Evolutionary conservation across 768 basidiomycete species (phyloP).

Genomic region (Boletus reticulatus): DNA sequence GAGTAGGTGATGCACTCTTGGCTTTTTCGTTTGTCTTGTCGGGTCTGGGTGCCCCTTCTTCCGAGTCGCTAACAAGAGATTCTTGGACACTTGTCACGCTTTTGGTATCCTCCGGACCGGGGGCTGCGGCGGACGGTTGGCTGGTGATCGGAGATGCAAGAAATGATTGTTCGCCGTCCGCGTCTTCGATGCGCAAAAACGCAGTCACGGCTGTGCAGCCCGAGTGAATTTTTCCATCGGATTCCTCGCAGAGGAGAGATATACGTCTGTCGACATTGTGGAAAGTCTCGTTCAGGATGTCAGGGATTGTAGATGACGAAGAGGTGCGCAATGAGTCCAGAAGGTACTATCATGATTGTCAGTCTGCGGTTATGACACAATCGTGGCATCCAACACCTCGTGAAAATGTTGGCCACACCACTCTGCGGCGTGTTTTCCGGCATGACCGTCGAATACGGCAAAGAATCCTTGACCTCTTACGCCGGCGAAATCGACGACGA

Average conservation of each 20-base stretch:
- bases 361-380: not conserved
- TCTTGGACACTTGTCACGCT: slow-evolving; percentile 37
- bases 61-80: slow-evolving; percentile 45
- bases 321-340: slow-evolving; percentile 66
- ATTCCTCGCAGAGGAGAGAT: slow-evolving; percentile 80
- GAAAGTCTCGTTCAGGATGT: slow-evolving; percentile 91
- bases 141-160: slow-evolving; percentile 33
- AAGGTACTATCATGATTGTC: slow-evolving; percentile 46
- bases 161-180: slow-evolving; percentile 70
- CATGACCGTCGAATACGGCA: slow-evolving; percentile 97
- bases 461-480: slow-evolving; percentile 97
- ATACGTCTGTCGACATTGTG: slow-evolving; percentile 86
- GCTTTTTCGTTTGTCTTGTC: slow-evolving; percentile 37
- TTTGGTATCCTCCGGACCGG: slow-evolving; percentile 32
- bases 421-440: slow-evolving; percentile 97
- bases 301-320: slow-evolving; percentile 66
- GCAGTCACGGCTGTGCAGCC: slow-evolving; percentile 97
- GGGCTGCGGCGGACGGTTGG: slow-evolving; percentile 30
- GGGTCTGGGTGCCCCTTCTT: slow-evolving; percentile 31
- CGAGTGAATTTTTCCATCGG: slow-evolving; percentile 90
- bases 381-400: slow-evolving; percentile 48
- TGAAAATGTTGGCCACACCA: slow-evolving; percentile 99
- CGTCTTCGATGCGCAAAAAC: slow-evolving; percentile 90
- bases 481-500: slow-evolving; percentile 90
- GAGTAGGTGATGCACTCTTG: slow-evolving; percentile 39